Percentiles rank a stretch among this genome's conserved stretches.
phyloP scores from a whole-genome alignment of 352 stramenopile genomes.

The Phytophthora pini region DNA sequence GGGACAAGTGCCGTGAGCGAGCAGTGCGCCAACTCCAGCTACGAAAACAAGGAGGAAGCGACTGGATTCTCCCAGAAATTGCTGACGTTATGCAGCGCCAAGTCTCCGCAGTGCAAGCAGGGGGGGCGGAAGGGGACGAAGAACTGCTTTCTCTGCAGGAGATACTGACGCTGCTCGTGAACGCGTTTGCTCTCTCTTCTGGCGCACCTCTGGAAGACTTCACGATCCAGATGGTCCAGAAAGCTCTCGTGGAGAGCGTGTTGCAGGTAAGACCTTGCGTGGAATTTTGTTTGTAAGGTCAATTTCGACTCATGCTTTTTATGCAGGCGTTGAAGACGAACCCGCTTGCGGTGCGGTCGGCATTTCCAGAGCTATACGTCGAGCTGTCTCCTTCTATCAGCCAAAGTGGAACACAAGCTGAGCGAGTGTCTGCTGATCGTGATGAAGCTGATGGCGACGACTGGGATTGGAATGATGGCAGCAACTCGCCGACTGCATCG shows the following conservation, averaged over 20 bases:
- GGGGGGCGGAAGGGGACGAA: constrained; percentile 13
- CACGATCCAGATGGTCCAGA: constrained; percentile 70
- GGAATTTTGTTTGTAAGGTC: not conserved
- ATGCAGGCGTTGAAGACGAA: constrained; percentile 34
- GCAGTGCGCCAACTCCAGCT: constrained; percentile 59
- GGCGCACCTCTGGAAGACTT: constrained; percentile 63
- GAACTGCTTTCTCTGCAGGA: constrained; percentile 46
- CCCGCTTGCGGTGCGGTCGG: constrained; percentile 26
- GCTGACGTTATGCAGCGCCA: constrained; percentile 69
- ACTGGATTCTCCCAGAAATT: constrained; percentile 81
- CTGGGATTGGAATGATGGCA: constrained; percentile 71
- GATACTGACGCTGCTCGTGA: constrained; percentile 62
- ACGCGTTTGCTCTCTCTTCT: constrained; percentile 69
- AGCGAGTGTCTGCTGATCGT: constrained; percentile 11
- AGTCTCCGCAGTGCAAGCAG: constrained; percentile 26
- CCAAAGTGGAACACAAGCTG: constrained; percentile 8
- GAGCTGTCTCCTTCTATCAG: constrained; percentile 40
- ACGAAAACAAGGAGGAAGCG: constrained; percentile 45
- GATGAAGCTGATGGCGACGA: constrained; percentile 54
- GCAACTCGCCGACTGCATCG: constrained; percentile 18
- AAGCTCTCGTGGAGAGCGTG: constrained; percentile 52
- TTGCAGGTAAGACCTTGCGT: constrained; percentile 46
- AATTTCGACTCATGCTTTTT: not conserved
- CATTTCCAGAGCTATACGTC: constrained; percentile 44
- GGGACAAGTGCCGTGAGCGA: constrained; percentile 63